Evolutionary conservation across 495 filamentous ascomycete species (phyloP), one percentile per base, ranked within the genome.

Genomic region (Lasiosphaeris hirsuta): DNA sequence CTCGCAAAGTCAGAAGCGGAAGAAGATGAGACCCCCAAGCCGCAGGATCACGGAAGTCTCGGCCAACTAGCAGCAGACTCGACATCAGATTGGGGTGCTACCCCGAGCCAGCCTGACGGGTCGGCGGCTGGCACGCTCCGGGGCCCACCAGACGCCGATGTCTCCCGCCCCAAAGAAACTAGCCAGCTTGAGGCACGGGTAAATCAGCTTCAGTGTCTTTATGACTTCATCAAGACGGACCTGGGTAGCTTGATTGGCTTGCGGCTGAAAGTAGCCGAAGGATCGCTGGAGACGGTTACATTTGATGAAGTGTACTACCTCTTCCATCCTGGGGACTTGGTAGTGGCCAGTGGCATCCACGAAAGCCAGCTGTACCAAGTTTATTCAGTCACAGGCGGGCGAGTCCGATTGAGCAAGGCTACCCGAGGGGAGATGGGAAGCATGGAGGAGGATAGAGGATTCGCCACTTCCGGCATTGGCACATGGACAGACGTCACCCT

Each of bases 261-360:
- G 10, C 46, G 57, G 13, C 14, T 10, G 5, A 30, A 48, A 30
- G 47, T 62, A 9, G 38, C 47, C 18, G 51, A 57, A 1, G 47
- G 52, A 2, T 39, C 59, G 10, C 18, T 65, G 5, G 46, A 59
- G 30, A 33, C n/a, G 7, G 58, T 65, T 10, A 19, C 35, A 8
- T 78, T 72, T 48, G 56, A 63, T 10, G 72, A 78, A 46, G 41
- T 78, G 7, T 78, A 71, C 69, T 64, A 76, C 46, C 59, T 78
- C 2, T 78, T 75, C 54, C 53, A 53, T 17, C 66, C 69, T 8
- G 75, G 75, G 9, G 63, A 65, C 13, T 15, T 60, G 3, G 61
- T 71, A 17, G 61, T 65, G 36, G 60, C 67, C 2, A 51, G 54
- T 45, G 60, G 46, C 40, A 51, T 42, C 34, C 59, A 58, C 11